Conservation (phyloP, 2,329 filamentous ascomycete species). For the Cladophialophora yegresii region DNA sequence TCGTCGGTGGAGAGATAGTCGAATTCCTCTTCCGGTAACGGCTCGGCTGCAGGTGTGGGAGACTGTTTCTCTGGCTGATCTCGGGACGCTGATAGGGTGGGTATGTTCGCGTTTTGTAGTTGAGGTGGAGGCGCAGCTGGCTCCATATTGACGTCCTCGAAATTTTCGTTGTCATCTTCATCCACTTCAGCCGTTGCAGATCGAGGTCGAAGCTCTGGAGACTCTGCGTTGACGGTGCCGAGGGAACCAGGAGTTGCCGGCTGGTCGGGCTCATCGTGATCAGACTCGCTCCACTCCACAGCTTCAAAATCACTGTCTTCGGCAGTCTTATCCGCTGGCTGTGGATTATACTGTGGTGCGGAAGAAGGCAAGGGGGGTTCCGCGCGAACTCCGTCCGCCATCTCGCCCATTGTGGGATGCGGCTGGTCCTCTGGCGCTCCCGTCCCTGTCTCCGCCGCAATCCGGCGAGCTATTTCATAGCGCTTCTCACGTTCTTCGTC, state of each 20-base stretch:
- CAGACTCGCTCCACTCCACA: conserved; percentile 41
- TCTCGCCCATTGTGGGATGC: conserved; percentile 45
- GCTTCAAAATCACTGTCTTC: conserved; percentile 31
- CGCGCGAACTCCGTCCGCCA: conserved; percentile 48
- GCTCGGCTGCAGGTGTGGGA: background rate
- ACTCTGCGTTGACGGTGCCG: conserved; percentile 21
- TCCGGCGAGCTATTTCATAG: conserved; percentile 38
- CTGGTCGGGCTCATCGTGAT: conserved; percentile 36
- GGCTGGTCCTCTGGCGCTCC: conserved; percentile 17
- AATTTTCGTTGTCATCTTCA: conserved; percentile 31
- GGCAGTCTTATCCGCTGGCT: conserved; percentile 15
- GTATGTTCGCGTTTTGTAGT: conserved; percentile 31
- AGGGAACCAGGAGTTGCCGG: conserved; percentile 28
- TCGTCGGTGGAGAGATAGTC: conserved; percentile 79
- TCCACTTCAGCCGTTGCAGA: conserved; percentile 32
- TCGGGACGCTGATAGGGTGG: conserved; percentile 6
- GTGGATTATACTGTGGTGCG: conserved; percentile 25
- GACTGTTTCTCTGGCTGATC: conserved; percentile 3
- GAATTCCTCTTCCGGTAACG: conserved; percentile 41
- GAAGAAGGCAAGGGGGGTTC: conserved; percentile 43
- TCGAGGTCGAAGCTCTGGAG: conserved; percentile 12
- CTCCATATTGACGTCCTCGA: conserved; percentile 30
- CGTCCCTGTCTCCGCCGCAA: conserved; percentile 30
- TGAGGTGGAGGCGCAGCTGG: conserved; percentile 9
- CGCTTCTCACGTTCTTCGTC: conserved; percentile 47